Conservation (phyloP, 345 rosid species). For the Aurinia saxatilis region DNA sequence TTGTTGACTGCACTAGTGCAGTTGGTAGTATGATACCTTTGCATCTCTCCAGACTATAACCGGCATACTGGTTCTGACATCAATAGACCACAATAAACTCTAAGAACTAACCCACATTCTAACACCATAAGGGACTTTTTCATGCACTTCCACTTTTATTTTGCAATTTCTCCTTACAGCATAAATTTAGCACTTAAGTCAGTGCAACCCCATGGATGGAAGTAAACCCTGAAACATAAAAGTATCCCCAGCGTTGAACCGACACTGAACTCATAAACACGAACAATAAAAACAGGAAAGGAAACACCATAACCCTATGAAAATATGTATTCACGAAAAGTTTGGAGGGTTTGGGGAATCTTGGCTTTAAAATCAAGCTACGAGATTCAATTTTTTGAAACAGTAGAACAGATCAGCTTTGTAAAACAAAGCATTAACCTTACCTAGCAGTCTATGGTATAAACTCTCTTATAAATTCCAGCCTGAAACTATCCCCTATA, state of each 20-base stretch:
- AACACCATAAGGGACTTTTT: conserved; percentile 17
- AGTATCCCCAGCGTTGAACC: background rate
- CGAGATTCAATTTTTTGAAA: background rate
- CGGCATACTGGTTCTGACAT: conserved; percentile 85
- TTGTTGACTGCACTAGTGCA: conserved; percentile 96
- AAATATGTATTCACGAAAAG: background rate
- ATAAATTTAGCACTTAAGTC: conserved; percentile 20
- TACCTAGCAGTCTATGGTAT: background rate
- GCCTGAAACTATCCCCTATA: background rate
- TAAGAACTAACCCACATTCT: conserved; percentile 36
- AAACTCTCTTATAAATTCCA: background rate
- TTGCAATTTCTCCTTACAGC: conserved; percentile 23
- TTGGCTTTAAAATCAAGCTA: background rate
- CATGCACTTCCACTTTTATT: conserved; percentile 15
- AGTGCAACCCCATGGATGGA: conserved; percentile 15
- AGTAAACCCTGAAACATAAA: conserved; percentile 22
- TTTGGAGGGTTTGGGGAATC: background rate
- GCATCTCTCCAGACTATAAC: conserved; percentile 91
- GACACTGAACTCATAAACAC: background rate
- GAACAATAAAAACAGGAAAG: background rate
- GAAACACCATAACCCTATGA: background rate
- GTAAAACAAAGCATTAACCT: background rate
- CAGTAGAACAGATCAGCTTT: background rate
- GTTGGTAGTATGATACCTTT: conserved; percentile 87
- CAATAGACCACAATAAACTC: conserved; percentile 31